phyloP scores from a whole-genome alignment of 164 flowering plant species.

The Liquidambar formosana region DNA sequence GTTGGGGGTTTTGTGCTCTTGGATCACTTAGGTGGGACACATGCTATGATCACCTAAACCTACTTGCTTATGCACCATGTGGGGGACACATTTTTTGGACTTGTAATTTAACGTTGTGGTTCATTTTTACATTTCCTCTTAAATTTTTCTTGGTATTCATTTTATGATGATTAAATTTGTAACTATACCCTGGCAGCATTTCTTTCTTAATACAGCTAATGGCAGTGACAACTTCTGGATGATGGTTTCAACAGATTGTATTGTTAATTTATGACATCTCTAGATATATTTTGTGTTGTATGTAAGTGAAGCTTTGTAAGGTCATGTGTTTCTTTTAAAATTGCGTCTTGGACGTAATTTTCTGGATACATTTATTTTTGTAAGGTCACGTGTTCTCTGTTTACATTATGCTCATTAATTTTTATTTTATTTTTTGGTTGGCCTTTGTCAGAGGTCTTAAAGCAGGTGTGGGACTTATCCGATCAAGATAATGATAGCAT shows the following conservation, averaged over 20 bases:
- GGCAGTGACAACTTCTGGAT: neutral
- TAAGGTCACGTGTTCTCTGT: neutral
- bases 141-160: neutral
- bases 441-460: slow-evolving; percentile 72
- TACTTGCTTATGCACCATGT: neutral
- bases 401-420: slow-evolving; percentile 11
- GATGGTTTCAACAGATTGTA: neutral
- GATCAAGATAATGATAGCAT: slow-evolving; percentile 96
- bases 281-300: neutral
- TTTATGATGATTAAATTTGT: neutral
- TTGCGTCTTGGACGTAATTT: no score
- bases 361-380: neutral
- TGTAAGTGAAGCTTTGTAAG: neutral
- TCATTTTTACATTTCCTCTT: neutral
- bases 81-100: neutral
- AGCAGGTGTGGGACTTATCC: slow-evolving; percentile 98
- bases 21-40: neutral
- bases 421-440: slow-evolving; percentile 7
- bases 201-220: no score
- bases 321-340: neutral
- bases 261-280: neutral
- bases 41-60: neutral
- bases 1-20: neutral
- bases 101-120: neutral
- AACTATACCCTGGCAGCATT: neutral